Base-by-base conservation (phyloP, 306 rosid species). In the Medicago lupulina region DNA sequence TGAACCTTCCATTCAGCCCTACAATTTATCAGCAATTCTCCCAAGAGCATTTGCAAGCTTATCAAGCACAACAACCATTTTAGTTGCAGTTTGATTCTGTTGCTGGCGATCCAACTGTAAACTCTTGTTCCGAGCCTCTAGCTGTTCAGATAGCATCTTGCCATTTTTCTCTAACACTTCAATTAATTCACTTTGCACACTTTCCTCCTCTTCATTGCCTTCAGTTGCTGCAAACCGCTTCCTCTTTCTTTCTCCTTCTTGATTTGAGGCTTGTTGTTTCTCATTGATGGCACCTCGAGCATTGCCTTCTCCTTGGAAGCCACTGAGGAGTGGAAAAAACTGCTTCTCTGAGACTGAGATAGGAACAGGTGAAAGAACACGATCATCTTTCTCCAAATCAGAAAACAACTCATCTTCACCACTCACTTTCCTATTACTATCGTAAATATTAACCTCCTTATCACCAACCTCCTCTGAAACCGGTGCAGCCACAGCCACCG, bases 11-110 rank as follows among this genome's bases (percentile, higher is more conserved):
- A 79, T 39, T 43, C 23, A 68, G 66, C 75, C 65, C 85, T 90
- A 95, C 82, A 87, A 79, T 87, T 90, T 95, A 80, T 95, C 98
- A 34, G 98, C 97, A 78, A 96, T 96, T 84, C 97, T 86, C 25
- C 93, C 90, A 70, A 92, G 78, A 60, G 99, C 97, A 78, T 88
- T 93, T 58, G 99, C 99, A 63, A 95, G 90, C 90, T 90, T 95
- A 77, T 90, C 89, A 47, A 95, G 97, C 18, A 95, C 99, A 54
- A 89, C 83, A 71, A 95, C 88, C 49, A 95, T 68, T 79, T 80
- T 86, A 68, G 82, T 88, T 3, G 89, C 85, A 61, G 90, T 89
- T 80, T 84, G 86, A 70, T 86, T 95, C 85, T 93, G 88, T 86
- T 90, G 99, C 79, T 92, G 96, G 14, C 93, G 83, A 67, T 90